Evolutionary conservation across 2,329 filamentous ascomycete species (phyloP), one percentile per base, ranked within the genome.

Genomic region (Fusarium beomiforme): DNA sequence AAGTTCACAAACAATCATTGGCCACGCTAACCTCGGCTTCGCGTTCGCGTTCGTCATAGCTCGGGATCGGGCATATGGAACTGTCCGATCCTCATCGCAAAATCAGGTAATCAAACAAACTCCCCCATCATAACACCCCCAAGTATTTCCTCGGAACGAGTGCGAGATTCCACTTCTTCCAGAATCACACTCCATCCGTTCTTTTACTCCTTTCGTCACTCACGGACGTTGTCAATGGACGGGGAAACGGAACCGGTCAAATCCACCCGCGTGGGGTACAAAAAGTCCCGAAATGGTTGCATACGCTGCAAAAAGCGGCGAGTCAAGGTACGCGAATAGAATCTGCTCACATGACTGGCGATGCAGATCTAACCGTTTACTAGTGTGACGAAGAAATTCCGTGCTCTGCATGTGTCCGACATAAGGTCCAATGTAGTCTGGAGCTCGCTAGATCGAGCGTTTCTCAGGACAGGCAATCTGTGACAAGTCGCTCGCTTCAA

Each of bases 221-320:
- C 21, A 12, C 17, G 12, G 4, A 12, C 31, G 2, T 8, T 3
- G 29, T 23, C 23, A 24, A 64, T 64, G 61, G 42, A 64, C 9
- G 57, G 41, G 9, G 37, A 42, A 6, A 44, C 53, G 44, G 42
- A 70, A 3, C 41, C 44, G 5, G 13, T 16, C 2, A 69, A 57
- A 14, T 54, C 50, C 26, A 69, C 64, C 1, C 68, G 69, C 21
- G 50, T 64, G 42, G 69, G 69, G 37, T 71, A 71, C 42, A 71
- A 69, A 60, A 71, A 71, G 50, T 71, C 69, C 29, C 64, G 69
- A 57, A 71, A 71, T 23, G 69, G 69, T 2, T 71, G 69, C 24
- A 47, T 19, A 10, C 60, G 69, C 10, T 71, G 69, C 21, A 71
- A 71, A 37, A 60, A 69, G 54, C 53, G 69, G 2, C 54, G 69